phyloP scores from a whole-genome alignment of 768 basidiomycete species.

The Omphalotus guepiniiformis region DNA sequence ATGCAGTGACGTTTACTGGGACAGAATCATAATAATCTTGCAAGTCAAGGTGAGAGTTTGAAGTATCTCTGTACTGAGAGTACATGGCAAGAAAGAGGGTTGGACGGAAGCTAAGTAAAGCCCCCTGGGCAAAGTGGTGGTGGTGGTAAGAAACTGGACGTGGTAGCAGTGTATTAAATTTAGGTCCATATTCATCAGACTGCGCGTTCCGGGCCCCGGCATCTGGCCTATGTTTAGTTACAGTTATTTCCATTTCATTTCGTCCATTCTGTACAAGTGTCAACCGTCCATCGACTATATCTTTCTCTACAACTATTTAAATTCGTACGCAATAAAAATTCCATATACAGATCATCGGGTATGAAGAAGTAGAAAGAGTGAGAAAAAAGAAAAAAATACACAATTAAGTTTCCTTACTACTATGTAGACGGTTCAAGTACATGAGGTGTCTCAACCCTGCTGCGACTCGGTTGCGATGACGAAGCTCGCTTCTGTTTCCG shows the following conservation, averaged over 20 bases:
- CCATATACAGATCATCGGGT: slow-evolving; percentile 7
- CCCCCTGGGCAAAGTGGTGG: background rate
- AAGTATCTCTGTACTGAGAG: slow-evolving; percentile 1
- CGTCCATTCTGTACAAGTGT: too few relatives aligned
- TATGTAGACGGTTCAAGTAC: background rate
- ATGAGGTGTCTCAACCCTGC: background rate
- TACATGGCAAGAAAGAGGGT: background rate
- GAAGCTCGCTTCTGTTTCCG: slow-evolving; percentile 49
- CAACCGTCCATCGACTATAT: background rate
- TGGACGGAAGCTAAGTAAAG: background rate
- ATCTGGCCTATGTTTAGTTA: too few relatives aligned
- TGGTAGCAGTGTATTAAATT: background rate
- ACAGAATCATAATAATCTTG: slow-evolving; percentile 9
- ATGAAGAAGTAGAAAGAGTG: slow-evolving; percentile 3
- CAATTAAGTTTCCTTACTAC: slow-evolving; percentile 3
- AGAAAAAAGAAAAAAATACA: background rate
- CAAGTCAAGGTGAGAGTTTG: background rate
- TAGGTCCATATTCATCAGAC: background rate
- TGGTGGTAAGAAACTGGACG: background rate
- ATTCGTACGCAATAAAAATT: background rate
- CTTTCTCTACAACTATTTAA: slow-evolving; percentile 1
- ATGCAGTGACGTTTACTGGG: background rate
- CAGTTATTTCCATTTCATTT: too few relatives aligned
- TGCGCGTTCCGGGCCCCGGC: too few relatives aligned
- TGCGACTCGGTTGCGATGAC: slow-evolving; percentile 31